phyloP scores from a whole-genome alignment of 345 rosid genomes.

The Sonneratia alba region DNA sequence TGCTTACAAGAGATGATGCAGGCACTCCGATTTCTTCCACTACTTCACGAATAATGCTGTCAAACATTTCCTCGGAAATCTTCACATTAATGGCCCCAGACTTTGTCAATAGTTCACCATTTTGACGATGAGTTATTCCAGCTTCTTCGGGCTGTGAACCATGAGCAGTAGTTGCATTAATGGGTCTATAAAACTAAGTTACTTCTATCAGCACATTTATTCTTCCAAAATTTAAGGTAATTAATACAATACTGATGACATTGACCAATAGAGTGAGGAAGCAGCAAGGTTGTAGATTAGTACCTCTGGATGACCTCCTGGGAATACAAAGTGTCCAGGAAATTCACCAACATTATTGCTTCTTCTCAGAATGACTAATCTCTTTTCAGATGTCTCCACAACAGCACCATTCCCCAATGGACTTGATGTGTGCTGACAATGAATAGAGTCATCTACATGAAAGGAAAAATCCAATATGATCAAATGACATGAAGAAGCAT shows the following conservation, averaged over 20 bases:
- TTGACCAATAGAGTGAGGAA: neutral
- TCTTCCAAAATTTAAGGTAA: neutral
- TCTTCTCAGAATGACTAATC: constrained; percentile 58
- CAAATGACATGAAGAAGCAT: constrained; percentile 3
- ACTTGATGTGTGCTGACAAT: constrained; percentile 70
- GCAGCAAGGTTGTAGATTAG: neutral
- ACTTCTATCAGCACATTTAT: neutral
- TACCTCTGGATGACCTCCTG: constrained; percentile 98
- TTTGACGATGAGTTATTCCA: constrained; percentile 38
- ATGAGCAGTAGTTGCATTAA: constrained; percentile 3
- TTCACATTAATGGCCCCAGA: constrained; percentile 35
- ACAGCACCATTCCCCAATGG: constrained; percentile 82
- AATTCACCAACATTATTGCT: constrained; percentile 90
- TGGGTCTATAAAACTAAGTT: neutral
- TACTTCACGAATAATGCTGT: constrained; percentile 68
- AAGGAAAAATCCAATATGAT: constrained; percentile 4
- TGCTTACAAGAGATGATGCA: constrained; percentile 47
- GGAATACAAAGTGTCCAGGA: constrained; percentile 83
- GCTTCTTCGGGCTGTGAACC: constrained; percentile 51
- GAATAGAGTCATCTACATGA: constrained; percentile 41
- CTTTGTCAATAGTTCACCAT: constrained; percentile 14
- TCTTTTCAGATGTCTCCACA: constrained; percentile 63
- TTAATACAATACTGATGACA: neutral
- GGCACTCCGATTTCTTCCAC: constrained; percentile 93
- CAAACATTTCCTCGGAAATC: constrained; percentile 64